Conservation (phyloP, 75 land plant genomes). For the Picea glauca region DNA sequence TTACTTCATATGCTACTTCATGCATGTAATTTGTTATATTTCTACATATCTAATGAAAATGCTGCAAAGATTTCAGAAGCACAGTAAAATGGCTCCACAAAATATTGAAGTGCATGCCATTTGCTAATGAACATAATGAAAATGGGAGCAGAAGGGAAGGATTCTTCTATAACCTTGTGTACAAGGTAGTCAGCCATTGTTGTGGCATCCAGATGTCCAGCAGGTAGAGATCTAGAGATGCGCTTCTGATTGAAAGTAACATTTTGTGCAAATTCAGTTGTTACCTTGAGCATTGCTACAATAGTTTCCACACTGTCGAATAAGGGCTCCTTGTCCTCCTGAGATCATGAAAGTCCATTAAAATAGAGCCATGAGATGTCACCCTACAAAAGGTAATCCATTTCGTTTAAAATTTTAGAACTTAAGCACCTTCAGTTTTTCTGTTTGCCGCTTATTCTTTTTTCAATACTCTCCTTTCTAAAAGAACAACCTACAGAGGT, state of each 20-base stretch:
- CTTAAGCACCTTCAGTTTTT: too few relatives aligned
- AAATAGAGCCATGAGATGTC: background rate
- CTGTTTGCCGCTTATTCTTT: background rate
- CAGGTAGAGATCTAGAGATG: slow-evolving; percentile 75
- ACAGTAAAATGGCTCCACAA: background rate
- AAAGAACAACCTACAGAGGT: background rate
- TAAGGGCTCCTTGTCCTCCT: slow-evolving; percentile 98
- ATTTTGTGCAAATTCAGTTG: slow-evolving; percentile 93
- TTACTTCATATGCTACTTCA: background rate
- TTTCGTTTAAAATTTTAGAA: background rate
- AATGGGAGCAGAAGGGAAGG: background rate
- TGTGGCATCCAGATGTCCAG: slow-evolving; percentile 98
- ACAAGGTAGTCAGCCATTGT: slow-evolving; percentile 99
- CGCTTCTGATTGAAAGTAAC: slow-evolving; percentile 72
- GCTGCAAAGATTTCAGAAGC: background rate
- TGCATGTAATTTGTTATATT: background rate
- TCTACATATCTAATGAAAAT: background rate
- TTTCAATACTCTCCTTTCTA: background rate
- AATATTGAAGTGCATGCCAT: background rate
- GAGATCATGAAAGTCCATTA: slow-evolving; percentile 11
- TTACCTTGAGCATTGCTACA: slow-evolving; percentile 79
- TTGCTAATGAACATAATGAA: background rate
- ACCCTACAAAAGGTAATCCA: background rate
- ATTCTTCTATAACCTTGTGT: slow-evolving; percentile 57
- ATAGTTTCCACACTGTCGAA: slow-evolving; percentile 94